These are phyloP conservation scores for Corniculantispora saksenae DNA, from an alignment of 2,329 filamentous ascomycete species.

Conservation along the genomic window DNA sequence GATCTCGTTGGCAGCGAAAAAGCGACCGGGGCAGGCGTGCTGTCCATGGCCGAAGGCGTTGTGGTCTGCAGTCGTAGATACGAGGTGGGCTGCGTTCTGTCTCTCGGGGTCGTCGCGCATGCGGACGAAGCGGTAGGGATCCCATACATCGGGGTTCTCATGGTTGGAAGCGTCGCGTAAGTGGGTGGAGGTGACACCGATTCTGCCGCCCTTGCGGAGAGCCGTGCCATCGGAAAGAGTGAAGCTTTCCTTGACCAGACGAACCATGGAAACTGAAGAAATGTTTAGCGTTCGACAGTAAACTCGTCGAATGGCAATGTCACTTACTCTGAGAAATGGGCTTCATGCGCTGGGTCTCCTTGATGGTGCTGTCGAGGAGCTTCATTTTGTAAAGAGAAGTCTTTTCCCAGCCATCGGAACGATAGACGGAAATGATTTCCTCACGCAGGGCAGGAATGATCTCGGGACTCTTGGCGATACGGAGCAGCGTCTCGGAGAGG, in stretches of 20 bases:
- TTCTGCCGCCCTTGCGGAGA: constrained; percentile 13
- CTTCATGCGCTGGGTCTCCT: constrained; percentile 50
- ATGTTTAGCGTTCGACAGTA: not conserved
- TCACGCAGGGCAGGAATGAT: constrained; percentile 42
- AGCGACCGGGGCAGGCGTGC: constrained; percentile 55
- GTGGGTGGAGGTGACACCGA: constrained; percentile 5
- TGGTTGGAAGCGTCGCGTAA: constrained; percentile 30
- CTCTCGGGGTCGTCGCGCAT: constrained; percentile 38
- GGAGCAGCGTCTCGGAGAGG: constrained; percentile 23
- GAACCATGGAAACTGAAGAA: constrained; percentile 15
- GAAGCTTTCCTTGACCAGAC: constrained; percentile 14
- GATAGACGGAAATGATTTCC: constrained; percentile 34
- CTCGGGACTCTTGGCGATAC: constrained; percentile 42
- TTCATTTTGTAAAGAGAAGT: constrained; percentile 44
- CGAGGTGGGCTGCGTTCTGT: constrained; percentile 39
- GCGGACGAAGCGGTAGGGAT: constrained; percentile 48
- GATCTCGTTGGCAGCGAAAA: constrained; percentile 54
- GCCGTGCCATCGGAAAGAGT: constrained; percentile 20
- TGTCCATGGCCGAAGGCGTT: constrained; percentile 56
- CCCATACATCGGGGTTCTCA: constrained; percentile 39
- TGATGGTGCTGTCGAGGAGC: constrained; percentile 51
- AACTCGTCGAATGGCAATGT: not conserved
- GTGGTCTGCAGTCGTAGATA: constrained; percentile 49
- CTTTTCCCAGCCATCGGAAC: constrained; percentile 43
- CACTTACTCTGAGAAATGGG: constrained; percentile 36